Evolutionary conservation across 345 rosid species (phyloP).

Genomic region (Eucalyptus victrix): DNA sequence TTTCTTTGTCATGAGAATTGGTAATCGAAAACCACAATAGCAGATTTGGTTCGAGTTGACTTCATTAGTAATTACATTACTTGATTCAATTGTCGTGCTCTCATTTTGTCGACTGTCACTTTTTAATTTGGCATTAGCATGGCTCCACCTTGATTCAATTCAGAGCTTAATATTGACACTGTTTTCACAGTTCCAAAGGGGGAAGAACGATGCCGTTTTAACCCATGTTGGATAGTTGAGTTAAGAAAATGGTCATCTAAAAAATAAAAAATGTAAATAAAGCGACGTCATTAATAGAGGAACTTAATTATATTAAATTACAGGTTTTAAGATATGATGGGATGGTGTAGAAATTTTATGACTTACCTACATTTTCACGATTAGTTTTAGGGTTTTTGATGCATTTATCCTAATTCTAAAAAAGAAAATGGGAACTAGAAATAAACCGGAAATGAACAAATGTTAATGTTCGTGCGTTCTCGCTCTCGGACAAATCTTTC

Average conservation of each 20-base stretch:
- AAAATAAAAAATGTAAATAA: background rate
- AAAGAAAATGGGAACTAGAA: background rate
- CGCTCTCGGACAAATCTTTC: background rate
- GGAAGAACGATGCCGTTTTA: fast-evolving
- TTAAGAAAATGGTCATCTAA: fast-evolving
- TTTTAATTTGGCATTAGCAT: background rate
- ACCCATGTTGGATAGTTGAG: fast-evolving
- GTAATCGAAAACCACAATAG: background rate
- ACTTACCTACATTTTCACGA: background rate
- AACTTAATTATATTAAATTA: background rate
- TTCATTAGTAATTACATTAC: background rate
- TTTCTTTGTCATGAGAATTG: background rate
- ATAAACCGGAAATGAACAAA: background rate
- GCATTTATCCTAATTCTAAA: background rate
- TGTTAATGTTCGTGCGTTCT: background rate
- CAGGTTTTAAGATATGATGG: background rate
- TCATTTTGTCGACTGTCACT: fast-evolving
- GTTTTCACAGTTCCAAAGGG: fast-evolving
- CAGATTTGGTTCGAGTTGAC: fast-evolving
- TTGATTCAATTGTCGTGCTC: fast-evolving
- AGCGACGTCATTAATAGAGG: fast-evolving
- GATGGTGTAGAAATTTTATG: fast-evolving
- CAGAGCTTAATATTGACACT: fast-evolving
- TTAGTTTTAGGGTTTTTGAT: background rate
- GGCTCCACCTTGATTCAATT: background rate